Evolutionary conservation across 108 stramenopile genomes (phyloP).

Genomic region (Parmales sp.): DNA sequence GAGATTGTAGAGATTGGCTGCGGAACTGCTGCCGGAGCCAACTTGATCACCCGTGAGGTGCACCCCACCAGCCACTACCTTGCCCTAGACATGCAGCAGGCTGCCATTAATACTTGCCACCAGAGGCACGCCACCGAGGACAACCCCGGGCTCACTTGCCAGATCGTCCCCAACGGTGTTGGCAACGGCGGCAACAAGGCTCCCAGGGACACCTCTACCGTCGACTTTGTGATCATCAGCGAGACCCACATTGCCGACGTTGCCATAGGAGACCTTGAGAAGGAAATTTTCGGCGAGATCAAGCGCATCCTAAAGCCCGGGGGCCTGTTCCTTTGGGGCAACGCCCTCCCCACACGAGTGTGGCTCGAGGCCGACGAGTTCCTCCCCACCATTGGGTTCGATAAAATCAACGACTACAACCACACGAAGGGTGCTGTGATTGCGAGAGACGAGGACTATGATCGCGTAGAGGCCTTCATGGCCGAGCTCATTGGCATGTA

Average conservation of each 20-base stretch:
- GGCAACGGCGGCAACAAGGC: conserved; percentile 10
- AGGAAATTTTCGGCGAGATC: conserved; percentile 11
- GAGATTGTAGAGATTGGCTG: conserved; percentile 11
- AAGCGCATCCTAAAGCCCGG: conserved; percentile 3
- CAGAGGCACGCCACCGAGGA: background rate
- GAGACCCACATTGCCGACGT: conserved; percentile 12
- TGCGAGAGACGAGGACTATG: conserved; percentile 8
- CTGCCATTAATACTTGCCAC: conserved; percentile 7
- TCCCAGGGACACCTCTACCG: background rate
- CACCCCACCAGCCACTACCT: conserved; percentile 9
- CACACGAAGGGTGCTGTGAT: conserved; percentile 5
- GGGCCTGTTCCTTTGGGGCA: conserved; percentile 9
- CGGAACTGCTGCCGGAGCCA: background rate
- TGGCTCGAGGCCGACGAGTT: conserved; percentile 4
- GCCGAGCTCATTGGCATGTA: background rate
- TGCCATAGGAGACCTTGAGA: conserved; percentile 6
- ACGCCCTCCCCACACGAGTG: conserved; percentile 7
- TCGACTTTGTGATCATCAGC: conserved; percentile 6
- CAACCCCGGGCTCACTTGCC: conserved; percentile 8
- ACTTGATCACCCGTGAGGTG: conserved; percentile 12
- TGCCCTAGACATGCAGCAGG: conserved; percentile 12
- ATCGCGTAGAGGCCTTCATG: background rate
- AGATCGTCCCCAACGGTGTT: conserved; percentile 10
- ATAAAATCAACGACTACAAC: conserved; percentile 1
- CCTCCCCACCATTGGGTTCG: background rate